A percentile compares a stretch with the other conserved stretches of the same genome.
phyloP scores from a whole-genome alignment of 139 green algal species.

The Ettlia oleoabundans region DNA sequence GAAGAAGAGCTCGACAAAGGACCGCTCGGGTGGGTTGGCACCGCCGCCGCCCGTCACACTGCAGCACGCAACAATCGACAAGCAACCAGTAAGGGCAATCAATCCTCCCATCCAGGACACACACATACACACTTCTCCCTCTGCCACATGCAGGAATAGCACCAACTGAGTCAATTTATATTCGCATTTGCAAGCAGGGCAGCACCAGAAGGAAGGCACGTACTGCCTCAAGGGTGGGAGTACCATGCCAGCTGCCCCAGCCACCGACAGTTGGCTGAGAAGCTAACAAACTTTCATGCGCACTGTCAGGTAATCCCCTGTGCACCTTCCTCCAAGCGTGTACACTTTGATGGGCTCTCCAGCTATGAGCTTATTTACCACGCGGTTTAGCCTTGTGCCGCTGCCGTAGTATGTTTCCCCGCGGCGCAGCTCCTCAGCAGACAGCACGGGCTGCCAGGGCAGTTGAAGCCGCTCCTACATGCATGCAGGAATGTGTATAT shows the following conservation, averaged over 20 bases:
- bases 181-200: neutral
- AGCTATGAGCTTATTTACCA: slow-evolving; percentile 9
- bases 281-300: neutral
- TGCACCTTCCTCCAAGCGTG: neutral
- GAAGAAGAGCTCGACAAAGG: slow-evolving; percentile 19
- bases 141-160: neutral
- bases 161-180: neutral
- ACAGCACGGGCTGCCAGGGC: slow-evolving; percentile 1
- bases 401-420: slow-evolving; percentile 20
- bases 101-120: no score
- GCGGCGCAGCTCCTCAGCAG: slow-evolving; percentile 1
- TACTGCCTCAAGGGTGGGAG: no score
- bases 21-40: neutral
- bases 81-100: no score
- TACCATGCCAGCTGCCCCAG: no score
- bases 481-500: no score
- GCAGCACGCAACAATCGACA: no score
- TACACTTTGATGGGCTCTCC: slow-evolving; percentile 18
- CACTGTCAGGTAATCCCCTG: neutral
- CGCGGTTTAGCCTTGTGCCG: neutral
- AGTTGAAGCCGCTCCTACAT: neutral
- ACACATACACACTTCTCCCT: no score
- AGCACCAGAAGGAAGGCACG: neutral
- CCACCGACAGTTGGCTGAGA: no score
- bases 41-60: slow-evolving; percentile 19